Evolutionary conservation across 495 filamentous ascomycete species (phyloP), one percentile per base, ranked within the genome.

Genomic region (Penicillium subrubescens): DNA sequence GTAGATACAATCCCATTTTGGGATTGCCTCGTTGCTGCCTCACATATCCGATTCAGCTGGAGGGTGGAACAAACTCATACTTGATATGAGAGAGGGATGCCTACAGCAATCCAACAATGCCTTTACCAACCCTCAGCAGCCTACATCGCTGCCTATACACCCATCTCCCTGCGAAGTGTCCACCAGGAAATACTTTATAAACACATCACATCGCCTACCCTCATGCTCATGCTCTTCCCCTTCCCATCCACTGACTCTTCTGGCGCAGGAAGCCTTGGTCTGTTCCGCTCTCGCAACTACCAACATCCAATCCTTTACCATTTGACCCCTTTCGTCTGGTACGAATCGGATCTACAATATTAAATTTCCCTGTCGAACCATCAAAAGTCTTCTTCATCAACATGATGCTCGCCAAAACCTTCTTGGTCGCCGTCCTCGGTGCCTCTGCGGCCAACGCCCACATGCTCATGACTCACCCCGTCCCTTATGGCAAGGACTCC

Each of bases 391-490:
- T 27, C 31, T 56, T 60, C 63, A 57, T 63, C 63, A 66, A 52
- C 76, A 83, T 66, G 54, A 84, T 82, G 81, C 71, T 77, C 61
- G 67, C 59, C 71, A 79, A 77, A 56, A 66, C 70, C 23, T 8
- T 82, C 51, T 69, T 81, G 65, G 68, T 77, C 57, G 70, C 77
- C 59, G 58, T 82, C 31, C 63, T 91, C 57, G 82, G 83, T 46
- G 74, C 83, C 55, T 73, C 88, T 17, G 71, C 82, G 31, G 72
- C 75, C 59, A 62, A 80, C 19, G 82, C 79, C 64, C 94, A 98
- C 73, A 88, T 96, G 82, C 78, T 84, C 31, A 89, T 97, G 86
- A 77, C 67, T 50, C 79, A 67, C 11, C 94, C 94, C 0, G 78
- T 83, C 37, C 93, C 93, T 1, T 96, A 85, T 65, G 78, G 79